Conservation (phyloP, 1,284 basidiomycete species). For the Sporisorium graminicola region DNA sequence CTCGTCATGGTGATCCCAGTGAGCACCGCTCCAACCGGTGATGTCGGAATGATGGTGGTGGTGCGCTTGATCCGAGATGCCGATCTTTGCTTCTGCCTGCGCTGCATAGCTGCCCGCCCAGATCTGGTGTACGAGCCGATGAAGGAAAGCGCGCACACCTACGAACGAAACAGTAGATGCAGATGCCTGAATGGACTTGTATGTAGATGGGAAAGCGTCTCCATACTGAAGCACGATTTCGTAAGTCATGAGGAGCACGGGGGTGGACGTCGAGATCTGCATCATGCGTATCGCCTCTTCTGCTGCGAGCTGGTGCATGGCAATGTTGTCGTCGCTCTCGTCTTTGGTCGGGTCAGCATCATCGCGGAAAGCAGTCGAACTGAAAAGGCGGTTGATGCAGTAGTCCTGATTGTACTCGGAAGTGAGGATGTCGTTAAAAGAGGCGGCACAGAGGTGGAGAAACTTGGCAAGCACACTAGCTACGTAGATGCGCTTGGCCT, state of each 20-base stretch:
- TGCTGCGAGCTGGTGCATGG: constrained; percentile 44
- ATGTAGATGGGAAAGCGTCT: constrained; percentile 38
- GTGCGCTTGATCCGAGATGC: constrained; percentile 22
- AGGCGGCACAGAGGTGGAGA: constrained; percentile 57
- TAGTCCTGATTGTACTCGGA: constrained; percentile 53
- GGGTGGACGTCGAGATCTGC: constrained; percentile 79
- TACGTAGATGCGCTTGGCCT: constrained; percentile 44
- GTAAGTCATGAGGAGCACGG: constrained; percentile 84
- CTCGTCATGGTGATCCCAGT: constrained; percentile 22
- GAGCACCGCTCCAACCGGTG: constrained; percentile 18
- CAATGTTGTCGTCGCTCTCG: not conserved
- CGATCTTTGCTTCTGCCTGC: constrained; percentile 56
- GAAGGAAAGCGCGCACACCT: constrained; percentile 53
- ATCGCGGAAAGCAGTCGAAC: constrained; percentile 40
- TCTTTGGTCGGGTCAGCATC: constrained; percentile 12
- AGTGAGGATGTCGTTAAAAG: constrained; percentile 46
- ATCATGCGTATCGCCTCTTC: constrained; percentile 51
- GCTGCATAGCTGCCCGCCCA: constrained; percentile 68
- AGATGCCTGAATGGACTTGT: constrained; percentile 47
- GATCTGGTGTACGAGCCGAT: constrained; percentile 65
- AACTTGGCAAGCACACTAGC: constrained; percentile 45
- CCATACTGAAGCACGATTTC: constrained; percentile 83
- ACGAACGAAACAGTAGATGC: constrained; percentile 36
- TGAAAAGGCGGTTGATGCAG: constrained; percentile 52
- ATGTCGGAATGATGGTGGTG: not conserved